Conservation (phyloP, 106 monocot species). For the Cymbidium sinense region DNA sequence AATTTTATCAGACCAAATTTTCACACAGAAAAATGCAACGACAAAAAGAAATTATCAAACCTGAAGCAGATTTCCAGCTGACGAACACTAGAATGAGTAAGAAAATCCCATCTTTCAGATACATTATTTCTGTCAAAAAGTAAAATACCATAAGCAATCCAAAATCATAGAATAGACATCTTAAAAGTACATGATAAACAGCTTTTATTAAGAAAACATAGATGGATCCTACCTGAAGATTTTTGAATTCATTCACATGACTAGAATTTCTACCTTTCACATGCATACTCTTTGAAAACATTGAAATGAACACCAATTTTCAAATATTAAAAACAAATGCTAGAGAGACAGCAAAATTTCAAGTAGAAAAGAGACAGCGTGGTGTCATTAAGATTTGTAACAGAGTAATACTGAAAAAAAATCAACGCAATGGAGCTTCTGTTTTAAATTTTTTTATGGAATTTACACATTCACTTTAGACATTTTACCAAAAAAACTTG, state of each 20-base stretch:
- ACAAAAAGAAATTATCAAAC: background rate
- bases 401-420: no score
- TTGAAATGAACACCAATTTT: background rate
- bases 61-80: background rate
- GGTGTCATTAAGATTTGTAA: background rate
- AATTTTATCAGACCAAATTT: background rate
- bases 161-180: background rate
- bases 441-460: no score
- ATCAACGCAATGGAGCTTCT: no score
- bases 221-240: background rate
- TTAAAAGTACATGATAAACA: background rate
- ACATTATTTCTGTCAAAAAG: background rate
- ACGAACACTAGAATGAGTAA: background rate
- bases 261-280: background rate
- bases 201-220: background rate
- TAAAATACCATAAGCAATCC: background rate
- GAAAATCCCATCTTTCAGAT: background rate
- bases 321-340: background rate
- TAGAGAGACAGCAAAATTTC: background rate
- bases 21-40: background rate
- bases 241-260: background rate
- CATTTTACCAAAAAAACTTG: no score
- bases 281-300: background rate
- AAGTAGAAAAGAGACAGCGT: background rate
- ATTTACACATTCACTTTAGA: no score